phyloP scores from a whole-genome alignment of 1,284 basidiomycete genomes.

The Puccinia triticina region DNA sequence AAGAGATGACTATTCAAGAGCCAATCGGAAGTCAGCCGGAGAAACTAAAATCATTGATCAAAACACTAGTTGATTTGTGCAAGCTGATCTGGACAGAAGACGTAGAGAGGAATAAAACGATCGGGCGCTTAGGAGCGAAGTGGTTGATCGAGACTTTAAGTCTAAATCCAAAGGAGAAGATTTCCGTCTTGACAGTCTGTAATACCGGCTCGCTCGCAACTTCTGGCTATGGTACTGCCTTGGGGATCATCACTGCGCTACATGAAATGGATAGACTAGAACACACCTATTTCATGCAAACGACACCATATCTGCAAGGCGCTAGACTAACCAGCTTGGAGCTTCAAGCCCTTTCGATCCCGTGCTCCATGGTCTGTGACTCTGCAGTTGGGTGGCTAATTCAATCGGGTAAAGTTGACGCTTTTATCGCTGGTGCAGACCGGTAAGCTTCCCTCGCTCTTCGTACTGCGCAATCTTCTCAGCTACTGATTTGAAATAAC shows the following conservation, averaged over 20 bases:
- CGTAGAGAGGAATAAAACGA: slow-evolving; percentile 76
- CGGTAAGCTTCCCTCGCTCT: slow-evolving; percentile 17
- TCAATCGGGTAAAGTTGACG: slow-evolving; percentile 36
- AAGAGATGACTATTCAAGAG: slow-evolving; percentile 13
- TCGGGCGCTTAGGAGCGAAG: slow-evolving; percentile 78
- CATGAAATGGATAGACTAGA: slow-evolving; percentile 75
- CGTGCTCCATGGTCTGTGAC: slow-evolving; percentile 78
- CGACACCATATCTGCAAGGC: slow-evolving; percentile 88
- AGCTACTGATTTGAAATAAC: background rate
- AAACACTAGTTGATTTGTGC: slow-evolving; percentile 65
- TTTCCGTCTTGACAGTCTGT: slow-evolving; percentile 89
- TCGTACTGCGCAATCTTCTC: background rate
- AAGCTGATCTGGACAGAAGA: slow-evolving; percentile 76
- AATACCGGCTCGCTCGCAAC: slow-evolving; percentile 91
- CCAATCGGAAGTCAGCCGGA: background rate
- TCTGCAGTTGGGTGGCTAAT: slow-evolving; percentile 41
- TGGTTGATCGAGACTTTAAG: slow-evolving; percentile 73
- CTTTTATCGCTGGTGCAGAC: slow-evolving; percentile 49
- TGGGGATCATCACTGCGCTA: slow-evolving; percentile 87
- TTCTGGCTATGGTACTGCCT: slow-evolving; percentile 87
- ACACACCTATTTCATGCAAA: slow-evolving; percentile 85
- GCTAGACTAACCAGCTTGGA: slow-evolving; percentile 80
- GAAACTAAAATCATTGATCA: slow-evolving; percentile 56
- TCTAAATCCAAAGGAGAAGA: slow-evolving; percentile 62
- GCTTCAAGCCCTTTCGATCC: slow-evolving; percentile 76